Conservation (phyloP, 768 basidiomycete species). For the Pleurotus sapidus region DNA sequence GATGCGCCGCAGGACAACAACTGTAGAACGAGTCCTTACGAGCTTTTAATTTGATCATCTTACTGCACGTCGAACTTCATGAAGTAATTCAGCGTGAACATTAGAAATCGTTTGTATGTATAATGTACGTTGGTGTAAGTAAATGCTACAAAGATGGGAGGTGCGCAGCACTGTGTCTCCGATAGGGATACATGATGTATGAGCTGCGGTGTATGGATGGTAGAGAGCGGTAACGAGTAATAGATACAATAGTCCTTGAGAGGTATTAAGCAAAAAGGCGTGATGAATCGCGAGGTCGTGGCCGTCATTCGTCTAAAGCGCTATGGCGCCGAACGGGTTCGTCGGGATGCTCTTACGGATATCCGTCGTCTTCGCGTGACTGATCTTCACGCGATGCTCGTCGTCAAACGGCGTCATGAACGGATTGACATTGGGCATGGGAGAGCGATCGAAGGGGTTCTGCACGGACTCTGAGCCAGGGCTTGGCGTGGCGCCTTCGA, state of each 20-base stretch:
- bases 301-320: slow-evolving; percentile 12
- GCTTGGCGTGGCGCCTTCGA: slow-evolving; percentile 9
- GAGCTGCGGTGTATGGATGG: background rate
- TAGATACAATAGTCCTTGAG: slow-evolving; percentile 5
- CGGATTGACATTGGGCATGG: slow-evolving; percentile 28
- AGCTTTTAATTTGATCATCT: too few species aligned
- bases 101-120: background rate
- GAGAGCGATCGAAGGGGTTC: slow-evolving; percentile 7
- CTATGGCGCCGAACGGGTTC: slow-evolving; percentile 45
- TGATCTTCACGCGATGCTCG: slow-evolving; percentile 40
- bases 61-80: too few species aligned
- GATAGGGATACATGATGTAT: background rate
- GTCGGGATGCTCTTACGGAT: slow-evolving; percentile 44
- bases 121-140: background rate
- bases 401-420: slow-evolving; percentile 83
- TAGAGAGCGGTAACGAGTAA: background rate
- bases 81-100: background rate
- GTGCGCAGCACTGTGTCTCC: slow-evolving; percentile 6
- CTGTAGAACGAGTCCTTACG: too few species aligned
- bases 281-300: too few species aligned
- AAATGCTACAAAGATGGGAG: slow-evolving; percentile 4
- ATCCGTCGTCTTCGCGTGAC: slow-evolving; percentile 19
- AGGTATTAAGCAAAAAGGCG: background rate
- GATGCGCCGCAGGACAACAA: too few species aligned
- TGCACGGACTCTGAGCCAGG: slow-evolving; percentile 1